Evolutionary conservation across 225 moss, liverwort and hornwort genomes (phyloP), one percentile per base, ranked within the genome.

Genomic region (Physcomitrium patens): DNA sequence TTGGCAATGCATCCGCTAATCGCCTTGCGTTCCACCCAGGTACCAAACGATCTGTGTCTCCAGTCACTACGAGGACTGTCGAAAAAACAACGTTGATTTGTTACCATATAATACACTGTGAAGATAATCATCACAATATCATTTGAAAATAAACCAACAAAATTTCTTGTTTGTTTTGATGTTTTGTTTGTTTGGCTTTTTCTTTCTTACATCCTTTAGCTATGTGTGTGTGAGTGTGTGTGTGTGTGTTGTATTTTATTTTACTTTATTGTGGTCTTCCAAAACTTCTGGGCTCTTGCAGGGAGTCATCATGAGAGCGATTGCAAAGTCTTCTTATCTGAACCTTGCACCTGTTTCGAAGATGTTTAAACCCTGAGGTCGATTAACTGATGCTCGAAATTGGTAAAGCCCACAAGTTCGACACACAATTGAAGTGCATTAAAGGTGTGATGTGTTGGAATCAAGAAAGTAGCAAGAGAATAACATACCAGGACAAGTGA

Each of bases 21-120:
- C 89, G 85, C 71, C 81, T 86, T 50, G 89, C 78, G 60, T 93
- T 95, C 99, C 95, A 95, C 50, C 74, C 86, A 42, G 99, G 99
- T 18, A 99, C 93, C 60, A 99, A 81, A 41, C 95, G 83, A 67
- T 99, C 95, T 10, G 91, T 90, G 46, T 99, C 84, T 44, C 84
- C 84, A 61, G 84, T 42, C 69, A 84, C 80, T 18, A 80, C 46
- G 55, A 84, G 84, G 41, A 84, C 84, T 84, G 77, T 51, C 49
- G 55, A 18, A 18, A 53, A 49, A 49, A 49, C 12, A 49, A 49
- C 49, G 49, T 12, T 49, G 49, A 49, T 12, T 49, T 12, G 49
- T 49, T 5, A 49, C 1, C 49, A 37, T 49, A 15, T 3, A 14
- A 49, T 12, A 14, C 12, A 15, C n/a, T 12, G 14, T 3, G 12